Evolutionary conservation across 2,329 filamentous ascomycete genomes (phyloP), one percentile per base, ranked within the genome.

Genomic region (Fusarium bulbicola): DNA sequence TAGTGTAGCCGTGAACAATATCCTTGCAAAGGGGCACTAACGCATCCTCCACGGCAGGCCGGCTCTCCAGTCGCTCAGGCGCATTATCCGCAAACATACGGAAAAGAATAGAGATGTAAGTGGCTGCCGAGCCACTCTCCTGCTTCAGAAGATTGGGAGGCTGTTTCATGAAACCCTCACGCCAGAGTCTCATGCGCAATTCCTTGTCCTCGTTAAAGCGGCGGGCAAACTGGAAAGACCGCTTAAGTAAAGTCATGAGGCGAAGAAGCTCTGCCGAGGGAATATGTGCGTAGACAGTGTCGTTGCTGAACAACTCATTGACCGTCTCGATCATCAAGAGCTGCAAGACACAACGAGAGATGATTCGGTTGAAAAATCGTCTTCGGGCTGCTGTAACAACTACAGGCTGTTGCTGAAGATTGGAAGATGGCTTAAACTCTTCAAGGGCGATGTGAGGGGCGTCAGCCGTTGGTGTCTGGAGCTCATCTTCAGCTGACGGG

Each of bases 321-420:
- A 99, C 97, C 0, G 97, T 99, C 82, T 99, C 97, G 77, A 99
- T 99, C 95, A 99, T 99, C 73, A 99, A 90, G 5, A 99, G 89
- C 82, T 99, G 97, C 14, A 99, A 86, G 8, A 99, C 97, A 80
- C 96, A 99, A 75, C 97, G 95, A 20, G 95, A 98, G 82, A 99
- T 99, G 82, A 99, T 99, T 76, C 95, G 93, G 84, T 99, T 99
- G 88, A 99, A 99, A 86, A 98, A 98, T 59, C 95, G 92, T 40
- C 96, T 91, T 32, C 96, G 93, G 1, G 96, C 95, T 6, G 95
- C 94, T 3, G 96, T 98, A 10, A 99, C 95, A 2, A 97, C 93
- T 11, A 97, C 89, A 1, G 95, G 94, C 67, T 97, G 94, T 81
- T 96, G 94, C 80, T 97, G 95, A 20, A 95, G 86, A 60, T 89